Conservation (phyloP, 2,329 filamentous ascomycete genomes). For the Neopestalotiopsis clavispora region DNA sequence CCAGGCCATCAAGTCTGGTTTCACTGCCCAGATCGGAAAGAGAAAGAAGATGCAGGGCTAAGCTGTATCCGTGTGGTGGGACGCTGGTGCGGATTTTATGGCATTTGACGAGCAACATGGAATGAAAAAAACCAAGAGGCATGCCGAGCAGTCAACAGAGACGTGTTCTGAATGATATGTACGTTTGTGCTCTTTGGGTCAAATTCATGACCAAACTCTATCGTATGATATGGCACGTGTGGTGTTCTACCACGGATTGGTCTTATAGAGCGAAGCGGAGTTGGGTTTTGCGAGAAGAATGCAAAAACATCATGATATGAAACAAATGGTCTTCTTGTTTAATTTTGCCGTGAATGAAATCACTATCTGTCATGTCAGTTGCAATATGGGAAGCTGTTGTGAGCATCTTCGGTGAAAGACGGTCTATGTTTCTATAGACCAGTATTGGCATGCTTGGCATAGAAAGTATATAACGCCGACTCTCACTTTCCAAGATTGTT, state of each 20-base stretch:
- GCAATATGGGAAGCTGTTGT: no score
- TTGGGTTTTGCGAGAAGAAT: no score
- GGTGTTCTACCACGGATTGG: background rate
- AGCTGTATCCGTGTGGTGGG: slow-evolving; percentile 31
- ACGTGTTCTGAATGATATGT: slow-evolving; percentile 7
- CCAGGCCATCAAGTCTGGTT: slow-evolving; percentile 99
- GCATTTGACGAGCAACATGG: background rate
- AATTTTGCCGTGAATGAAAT: no score
- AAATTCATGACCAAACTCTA: background rate
- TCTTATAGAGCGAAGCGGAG: background rate
- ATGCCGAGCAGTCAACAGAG: background rate
- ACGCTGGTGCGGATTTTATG: slow-evolving; percentile 10
- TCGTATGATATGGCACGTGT: background rate
- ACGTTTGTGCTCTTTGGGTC: slow-evolving; percentile 6
- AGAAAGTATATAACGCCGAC: no score
- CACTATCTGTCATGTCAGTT: no score
- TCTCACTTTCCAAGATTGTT: no score
- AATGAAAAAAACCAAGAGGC: background rate
- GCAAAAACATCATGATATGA: no score
- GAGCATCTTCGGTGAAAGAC: no score
- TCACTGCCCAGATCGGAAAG: slow-evolving; percentile 99
- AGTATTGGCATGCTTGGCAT: no score
- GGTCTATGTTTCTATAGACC: no score
- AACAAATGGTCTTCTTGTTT: no score
- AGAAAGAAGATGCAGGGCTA: slow-evolving; percentile 92